These are phyloP conservation scores for Thuidium tamariscinum DNA, from an alignment of 225 moss, liverwort and hornwort genomes.

Conservation along the genomic window DNA sequence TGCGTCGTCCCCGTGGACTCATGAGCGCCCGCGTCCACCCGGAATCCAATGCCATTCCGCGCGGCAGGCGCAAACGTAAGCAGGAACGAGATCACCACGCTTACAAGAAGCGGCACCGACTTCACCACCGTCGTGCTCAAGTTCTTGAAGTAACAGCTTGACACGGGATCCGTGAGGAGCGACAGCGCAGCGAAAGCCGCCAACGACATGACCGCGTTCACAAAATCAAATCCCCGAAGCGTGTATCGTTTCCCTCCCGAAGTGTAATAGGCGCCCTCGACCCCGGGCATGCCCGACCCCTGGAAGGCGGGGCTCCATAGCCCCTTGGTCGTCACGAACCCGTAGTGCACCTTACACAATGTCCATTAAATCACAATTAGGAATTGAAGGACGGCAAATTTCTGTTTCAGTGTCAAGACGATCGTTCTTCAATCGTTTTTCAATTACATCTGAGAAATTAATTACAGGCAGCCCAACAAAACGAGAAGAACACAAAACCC, in stretches of 20 bases:
- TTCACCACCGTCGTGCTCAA: conserved; percentile 24
- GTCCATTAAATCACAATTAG: background rate
- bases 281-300: conserved; percentile 19
- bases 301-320: conserved; percentile 44
- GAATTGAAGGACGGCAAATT: background rate
- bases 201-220: conserved; percentile 31
- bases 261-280: conserved; percentile 13
- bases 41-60: conserved; percentile 46
- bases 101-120: conserved; percentile 42
- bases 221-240: conserved; percentile 21
- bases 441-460: background rate
- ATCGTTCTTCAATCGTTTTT: background rate
- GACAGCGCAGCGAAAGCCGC: conserved; percentile 38
- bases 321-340: conserved; percentile 40
- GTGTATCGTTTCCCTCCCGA: conserved; percentile 7
- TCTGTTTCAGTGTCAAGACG: background rate
- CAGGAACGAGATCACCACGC: conserved; percentile 23
- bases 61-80: conserved; percentile 46
- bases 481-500: too few relatives aligned
- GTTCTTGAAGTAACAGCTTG: conserved; percentile 24
- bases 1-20: background rate
- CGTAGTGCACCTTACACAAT: conserved; percentile 23
- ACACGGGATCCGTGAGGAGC: conserved; percentile 32
- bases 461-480: too few relatives aligned
- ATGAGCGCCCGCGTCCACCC: background rate